phyloP scores from a whole-genome alignment of 805 yeast genomes.

The Wickerhamiella spandovensis region DNA sequence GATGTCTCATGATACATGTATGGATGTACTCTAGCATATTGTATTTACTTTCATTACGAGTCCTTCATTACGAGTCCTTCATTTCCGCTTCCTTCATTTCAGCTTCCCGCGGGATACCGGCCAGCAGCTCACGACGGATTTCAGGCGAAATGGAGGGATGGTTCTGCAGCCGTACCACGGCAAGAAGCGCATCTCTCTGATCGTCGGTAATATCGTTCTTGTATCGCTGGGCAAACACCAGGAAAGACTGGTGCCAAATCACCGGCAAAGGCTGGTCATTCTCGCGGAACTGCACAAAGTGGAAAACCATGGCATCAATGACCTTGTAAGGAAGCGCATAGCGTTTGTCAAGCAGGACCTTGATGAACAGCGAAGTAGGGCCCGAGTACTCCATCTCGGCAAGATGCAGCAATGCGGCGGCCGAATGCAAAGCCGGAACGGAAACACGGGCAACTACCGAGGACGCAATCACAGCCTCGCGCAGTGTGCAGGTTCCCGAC shows the following conservation, averaged over 20 bases:
- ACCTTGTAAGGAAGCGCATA: conserved; percentile 96
- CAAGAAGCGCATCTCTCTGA: conserved; percentile 87
- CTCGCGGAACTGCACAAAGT: conserved; percentile 76
- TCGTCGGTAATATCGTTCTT: conserved; percentile 98
- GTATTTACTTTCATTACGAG: too few relatives aligned
- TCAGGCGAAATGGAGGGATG: conserved; percentile 88
- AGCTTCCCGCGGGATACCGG: conserved; percentile 36
- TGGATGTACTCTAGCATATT: not conserved
- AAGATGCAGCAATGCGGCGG: conserved; percentile 83
- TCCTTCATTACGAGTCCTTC: too few relatives aligned
- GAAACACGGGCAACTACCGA: conserved; percentile 82
- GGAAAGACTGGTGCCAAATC: conserved; percentile 94
- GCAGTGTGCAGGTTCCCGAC: conserved; percentile 62
- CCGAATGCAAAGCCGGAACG: conserved; percentile 87
- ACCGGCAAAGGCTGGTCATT: conserved; percentile 58
- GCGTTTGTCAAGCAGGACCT: conserved; percentile 81
- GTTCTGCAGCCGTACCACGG: conserved; percentile 77
- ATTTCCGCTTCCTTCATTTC: conserved; percentile 2
- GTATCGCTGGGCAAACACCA: conserved; percentile 89
- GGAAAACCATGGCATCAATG: conserved; percentile 84
- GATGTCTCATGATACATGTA: too few relatives aligned
- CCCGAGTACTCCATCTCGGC: conserved; percentile 75
- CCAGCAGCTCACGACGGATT: conserved; percentile 80
- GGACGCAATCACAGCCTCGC: conserved; percentile 92
- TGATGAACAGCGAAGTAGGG: conserved; percentile 78